These are phyloP conservation scores for Peronospora belbahrii DNA, from an alignment of 352 stramenopile genomes.

Conservation along the genomic window DNA sequence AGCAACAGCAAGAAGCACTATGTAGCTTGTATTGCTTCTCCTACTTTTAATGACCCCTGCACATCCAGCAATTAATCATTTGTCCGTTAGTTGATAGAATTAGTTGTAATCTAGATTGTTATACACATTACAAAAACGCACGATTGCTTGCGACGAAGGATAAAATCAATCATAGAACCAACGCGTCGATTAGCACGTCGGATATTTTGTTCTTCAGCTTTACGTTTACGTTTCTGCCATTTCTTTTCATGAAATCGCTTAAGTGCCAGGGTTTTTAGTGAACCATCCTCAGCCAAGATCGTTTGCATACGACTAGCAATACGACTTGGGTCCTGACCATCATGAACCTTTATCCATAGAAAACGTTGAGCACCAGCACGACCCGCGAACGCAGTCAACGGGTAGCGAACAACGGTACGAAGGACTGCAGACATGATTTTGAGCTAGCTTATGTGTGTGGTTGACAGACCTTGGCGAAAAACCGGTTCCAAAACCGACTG, in stretches of 20 bases:
- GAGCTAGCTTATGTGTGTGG: conserved; percentile 3
- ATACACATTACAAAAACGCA: conserved; percentile 29
- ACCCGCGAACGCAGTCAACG: conserved; percentile 12
- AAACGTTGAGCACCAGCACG: conserved; percentile 18
- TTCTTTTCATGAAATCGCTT: conserved; percentile 82
- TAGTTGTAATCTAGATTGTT: neutral
- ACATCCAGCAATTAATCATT: conserved; percentile 7
- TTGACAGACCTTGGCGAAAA: neutral
- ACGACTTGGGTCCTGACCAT: conserved; percentile 41
- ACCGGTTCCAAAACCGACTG: too few species aligned
- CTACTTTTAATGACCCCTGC: conserved; percentile 23
- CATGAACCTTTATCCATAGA: conserved; percentile 51
- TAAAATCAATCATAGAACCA: conserved; percentile 81
- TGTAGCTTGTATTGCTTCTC: neutral
- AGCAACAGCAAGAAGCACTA: conserved; percentile 2
- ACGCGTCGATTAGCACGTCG: conserved; percentile 73
- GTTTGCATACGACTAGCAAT: conserved; percentile 51
- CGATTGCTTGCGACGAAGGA: conserved; percentile 74
- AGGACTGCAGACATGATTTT: conserved; percentile 36
- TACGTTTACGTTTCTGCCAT: conserved; percentile 74
- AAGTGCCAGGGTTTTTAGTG: conserved; percentile 61
- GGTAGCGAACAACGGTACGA: conserved; percentile 11
- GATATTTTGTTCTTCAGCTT: conserved; percentile 71
- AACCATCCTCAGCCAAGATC: conserved; percentile 69
- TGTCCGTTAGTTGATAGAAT: neutral